Evolutionary conservation across 2,329 filamentous ascomycete species (phyloP).

Genomic region (Cordyceps militaris): DNA sequence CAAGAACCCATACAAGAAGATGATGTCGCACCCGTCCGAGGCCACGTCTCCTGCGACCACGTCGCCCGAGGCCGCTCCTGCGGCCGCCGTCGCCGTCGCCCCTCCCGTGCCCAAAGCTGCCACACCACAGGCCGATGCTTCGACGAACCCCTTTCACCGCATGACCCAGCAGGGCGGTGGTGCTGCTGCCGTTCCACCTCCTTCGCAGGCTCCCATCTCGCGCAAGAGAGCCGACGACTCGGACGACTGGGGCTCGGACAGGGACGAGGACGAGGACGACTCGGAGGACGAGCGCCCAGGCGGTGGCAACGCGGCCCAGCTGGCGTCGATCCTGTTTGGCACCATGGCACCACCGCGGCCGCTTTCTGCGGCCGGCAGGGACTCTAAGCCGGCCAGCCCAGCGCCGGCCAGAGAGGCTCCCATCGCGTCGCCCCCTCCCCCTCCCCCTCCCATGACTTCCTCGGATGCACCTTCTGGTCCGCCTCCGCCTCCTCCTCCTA

Average conservation of each 20-base stretch:
- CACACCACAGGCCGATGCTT: conserved; percentile 46
- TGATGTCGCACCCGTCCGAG: conserved; percentile 65
- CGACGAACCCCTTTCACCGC: conserved; percentile 95
- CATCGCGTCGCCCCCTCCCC: conserved; percentile 32
- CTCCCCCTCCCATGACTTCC: conserved; percentile 24
- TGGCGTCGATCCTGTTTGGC: conserved; percentile 91
- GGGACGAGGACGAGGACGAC: conserved; percentile 51
- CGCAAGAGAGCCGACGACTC: conserved; percentile 53
- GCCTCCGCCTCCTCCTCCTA: conserved; percentile 24
- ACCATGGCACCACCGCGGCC: conserved; percentile 93
- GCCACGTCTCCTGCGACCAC: conserved; percentile 39
- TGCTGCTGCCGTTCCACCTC: conserved; percentile 27
- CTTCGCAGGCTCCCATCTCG: conserved; percentile 44
- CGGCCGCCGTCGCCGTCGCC: conserved; percentile 29
- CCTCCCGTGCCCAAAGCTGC: conserved; percentile 28
- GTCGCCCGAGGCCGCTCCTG: conserved; percentile 34
- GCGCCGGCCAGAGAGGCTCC: conserved; percentile 34
- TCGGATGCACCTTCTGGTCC: conserved; percentile 26
- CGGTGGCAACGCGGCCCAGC: conserved; percentile 77
- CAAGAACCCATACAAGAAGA: conserved; percentile 91
- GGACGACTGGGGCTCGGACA: conserved; percentile 76
- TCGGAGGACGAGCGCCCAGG: conserved; percentile 74
- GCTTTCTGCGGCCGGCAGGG: conserved; percentile 72
- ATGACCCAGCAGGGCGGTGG: conserved; percentile 53
- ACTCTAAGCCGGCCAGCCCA: conserved; percentile 38